Evolutionary conservation across 345 rosid genomes (phyloP).

Genomic region (Diplotaxis tenuifolia): DNA sequence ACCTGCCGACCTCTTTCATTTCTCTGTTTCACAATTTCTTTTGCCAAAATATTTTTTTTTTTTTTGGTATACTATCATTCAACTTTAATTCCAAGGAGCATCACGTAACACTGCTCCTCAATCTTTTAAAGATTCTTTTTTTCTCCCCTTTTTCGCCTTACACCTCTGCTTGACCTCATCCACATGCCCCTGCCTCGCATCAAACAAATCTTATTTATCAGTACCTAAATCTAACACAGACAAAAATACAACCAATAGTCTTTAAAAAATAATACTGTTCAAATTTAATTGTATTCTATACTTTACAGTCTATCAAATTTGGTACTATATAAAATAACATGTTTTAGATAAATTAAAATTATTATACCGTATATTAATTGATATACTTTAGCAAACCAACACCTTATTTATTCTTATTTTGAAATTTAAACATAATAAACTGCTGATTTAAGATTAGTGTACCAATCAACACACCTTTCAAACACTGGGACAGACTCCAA

Average conservation of each 20-base stretch:
- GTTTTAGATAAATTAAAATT: background rate
- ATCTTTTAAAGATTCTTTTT: constrained; percentile 31
- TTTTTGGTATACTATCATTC: constrained; percentile 4
- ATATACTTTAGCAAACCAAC: constrained; percentile 1
- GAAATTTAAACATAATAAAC: background rate
- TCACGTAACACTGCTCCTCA: constrained; percentile 21
- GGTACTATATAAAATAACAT: background rate
- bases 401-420: background rate
- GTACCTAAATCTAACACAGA: background rate
- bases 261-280: background rate
- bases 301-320: background rate
- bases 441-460: constrained; percentile 17
- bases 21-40: constrained; percentile 14
- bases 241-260: background rate
- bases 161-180: constrained; percentile 37
- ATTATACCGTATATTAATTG: background rate
- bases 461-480: constrained; percentile 32
- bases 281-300: background rate
- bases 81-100: constrained; percentile 20
- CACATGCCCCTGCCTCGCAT: constrained; percentile 31
- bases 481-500: constrained; percentile 31
- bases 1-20: constrained; percentile 29
- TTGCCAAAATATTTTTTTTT: background rate
- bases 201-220: constrained; percentile 12
- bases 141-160: background rate